These are phyloP conservation scores for Penicillium sp. DNA, from an alignment of 2,329 filamentous ascomycete genomes.

Conservation along the genomic window DNA sequence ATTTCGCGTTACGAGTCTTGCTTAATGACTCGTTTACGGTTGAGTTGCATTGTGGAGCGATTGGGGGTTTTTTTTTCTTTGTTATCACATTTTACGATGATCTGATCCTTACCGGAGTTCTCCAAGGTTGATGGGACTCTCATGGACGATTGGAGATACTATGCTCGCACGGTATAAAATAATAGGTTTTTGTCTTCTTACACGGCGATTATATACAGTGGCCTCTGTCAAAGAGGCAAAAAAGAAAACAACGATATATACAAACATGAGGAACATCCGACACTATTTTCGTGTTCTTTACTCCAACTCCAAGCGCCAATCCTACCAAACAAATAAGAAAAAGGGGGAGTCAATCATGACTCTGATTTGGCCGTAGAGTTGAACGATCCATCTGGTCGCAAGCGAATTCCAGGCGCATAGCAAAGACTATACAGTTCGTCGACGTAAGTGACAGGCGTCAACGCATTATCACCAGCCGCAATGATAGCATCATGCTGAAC, in stretches of 20 bases:
- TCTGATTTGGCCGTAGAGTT: background rate
- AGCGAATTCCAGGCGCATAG: slow-evolving; percentile 30
- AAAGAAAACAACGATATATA: background rate
- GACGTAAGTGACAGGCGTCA: slow-evolving; percentile 43
- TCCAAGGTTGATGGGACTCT: background rate
- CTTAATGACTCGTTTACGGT: background rate
- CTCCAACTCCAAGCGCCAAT: background rate
- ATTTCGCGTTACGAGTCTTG: background rate
- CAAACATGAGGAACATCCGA: background rate
- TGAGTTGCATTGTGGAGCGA: background rate
- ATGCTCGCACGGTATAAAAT: background rate
- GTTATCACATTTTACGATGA: background rate
- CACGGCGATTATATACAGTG: background rate
- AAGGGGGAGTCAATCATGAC: background rate
- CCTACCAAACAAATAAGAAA: background rate
- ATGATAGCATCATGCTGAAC: slow-evolving; percentile 26
- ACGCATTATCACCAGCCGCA: slow-evolving; percentile 24
- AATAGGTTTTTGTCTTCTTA: background rate
- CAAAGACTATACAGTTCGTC: slow-evolving; percentile 47
- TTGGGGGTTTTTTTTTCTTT: background rate
- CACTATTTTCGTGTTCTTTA: background rate
- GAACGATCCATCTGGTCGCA: slow-evolving; percentile 25
- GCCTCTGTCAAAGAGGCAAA: background rate
- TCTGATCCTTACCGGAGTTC: background rate
- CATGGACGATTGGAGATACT: background rate